Conservation (phyloP, 2,329 filamentous ascomycete species). For the Talaromyces verruculosus region DNA sequence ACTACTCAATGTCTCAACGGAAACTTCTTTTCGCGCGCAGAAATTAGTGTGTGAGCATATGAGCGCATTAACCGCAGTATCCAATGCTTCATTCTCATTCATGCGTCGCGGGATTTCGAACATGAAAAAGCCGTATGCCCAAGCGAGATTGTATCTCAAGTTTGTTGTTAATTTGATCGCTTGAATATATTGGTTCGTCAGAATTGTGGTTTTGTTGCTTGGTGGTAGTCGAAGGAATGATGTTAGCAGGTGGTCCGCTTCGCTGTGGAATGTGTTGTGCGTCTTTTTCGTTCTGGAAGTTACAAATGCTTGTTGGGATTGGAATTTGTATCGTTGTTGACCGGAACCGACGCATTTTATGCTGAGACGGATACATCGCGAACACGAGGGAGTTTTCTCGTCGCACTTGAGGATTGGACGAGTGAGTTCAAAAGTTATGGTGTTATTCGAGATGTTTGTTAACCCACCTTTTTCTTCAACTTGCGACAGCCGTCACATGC, state of each 20-base stretch:
- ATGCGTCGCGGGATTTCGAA: slow-evolving; percentile 48
- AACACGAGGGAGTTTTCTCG: slow-evolving; percentile 45
- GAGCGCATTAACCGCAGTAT: slow-evolving; percentile 39
- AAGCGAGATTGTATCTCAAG: slow-evolving; percentile 49
- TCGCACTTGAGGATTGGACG: slow-evolving; percentile 45
- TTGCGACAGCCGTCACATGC: slow-evolving; percentile 54
- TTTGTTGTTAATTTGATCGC: slow-evolving; percentile 41
- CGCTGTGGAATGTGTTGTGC: neutral
- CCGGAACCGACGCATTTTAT: slow-evolving; percentile 51
- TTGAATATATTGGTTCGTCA: slow-evolving; percentile 37
- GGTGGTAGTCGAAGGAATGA: slow-evolving; percentile 25
- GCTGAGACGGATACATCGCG: slow-evolving; percentile 48
- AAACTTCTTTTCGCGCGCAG: slow-evolving; percentile 25
- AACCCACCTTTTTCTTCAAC: slow-evolving; percentile 55
- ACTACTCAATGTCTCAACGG: slow-evolving; percentile 30
- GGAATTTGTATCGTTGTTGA: slow-evolving; percentile 53
- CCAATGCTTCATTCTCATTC: slow-evolving; percentile 49
- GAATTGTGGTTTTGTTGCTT: slow-evolving; percentile 34
- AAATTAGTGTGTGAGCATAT: slow-evolving; percentile 32
- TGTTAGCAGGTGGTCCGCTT: neutral
- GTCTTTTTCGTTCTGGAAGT: neutral
- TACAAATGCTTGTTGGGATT: slow-evolving; percentile 34
- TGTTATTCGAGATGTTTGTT: neutral
- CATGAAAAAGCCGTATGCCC: slow-evolving; percentile 50
- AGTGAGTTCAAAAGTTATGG: neutral